Evolutionary conservation across 1,139 yeast species (phyloP), one percentile per base, ranked within the genome.

Genomic region (Yamadazyma atmosphaerica): DNA sequence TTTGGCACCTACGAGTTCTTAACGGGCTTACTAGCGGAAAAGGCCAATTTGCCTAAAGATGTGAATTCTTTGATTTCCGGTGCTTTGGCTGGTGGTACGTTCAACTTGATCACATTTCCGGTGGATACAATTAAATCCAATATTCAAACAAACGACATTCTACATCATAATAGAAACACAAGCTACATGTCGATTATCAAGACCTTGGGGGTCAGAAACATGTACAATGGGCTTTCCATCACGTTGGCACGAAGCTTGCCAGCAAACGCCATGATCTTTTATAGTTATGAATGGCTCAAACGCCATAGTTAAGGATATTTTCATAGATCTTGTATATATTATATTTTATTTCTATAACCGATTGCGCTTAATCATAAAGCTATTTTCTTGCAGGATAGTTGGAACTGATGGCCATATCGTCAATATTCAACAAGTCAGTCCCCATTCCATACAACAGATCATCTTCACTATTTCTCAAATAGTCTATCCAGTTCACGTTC

Each of bases 91-190:
- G 98, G 98, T 21, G 63, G 88, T 3, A 72, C 83, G 12, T 90
- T 88, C 61, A 89, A 90, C 55, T 68, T 85, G 10, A 77, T 87
- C 8, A 72, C 87, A 42, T 90, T 83, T 59, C 98, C 98, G 0
- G 85, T 89, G 1, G 98, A 92, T 57, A 89, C 97, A 1, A 76
- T 90, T 43, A 90, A 90, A 60, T 83, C 92, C 4, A 79, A 86
- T 38, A 83, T 90, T 67, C 98, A 90, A 61, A 89, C 96, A 0
- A 67, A 71, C 41, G 62, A 61, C 41, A 48, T 63, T 34, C 46
- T 60, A 32, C 46, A 53, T 35, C 39, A 44, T 21, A 39, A 36
- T n/a, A 49, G 35, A 23, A 19, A 12, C 3, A 33, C 39, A 27
- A 41, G 47, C 55, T 17, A 76, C 75, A 15, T 67, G 64, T 4